Percentiles rank a stretch among this genome's conserved stretches.
These are phyloP conservation scores for Noccaea caerulescens DNA, from an alignment of 345 rosid genomes.

Conservation along the genomic window DNA sequence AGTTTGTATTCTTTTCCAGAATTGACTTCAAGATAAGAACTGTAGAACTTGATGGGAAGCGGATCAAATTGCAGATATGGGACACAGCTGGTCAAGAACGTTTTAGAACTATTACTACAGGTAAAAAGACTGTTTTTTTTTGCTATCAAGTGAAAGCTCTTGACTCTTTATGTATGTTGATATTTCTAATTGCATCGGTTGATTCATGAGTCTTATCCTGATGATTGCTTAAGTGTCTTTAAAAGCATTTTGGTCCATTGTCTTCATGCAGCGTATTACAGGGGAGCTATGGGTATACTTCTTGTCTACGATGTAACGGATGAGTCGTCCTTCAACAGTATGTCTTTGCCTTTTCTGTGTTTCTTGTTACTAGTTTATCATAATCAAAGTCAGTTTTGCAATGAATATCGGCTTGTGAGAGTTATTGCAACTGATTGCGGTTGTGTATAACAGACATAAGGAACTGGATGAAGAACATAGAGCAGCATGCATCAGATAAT, in stretches of 20 bases:
- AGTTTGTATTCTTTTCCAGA: slow-evolving; percentile 37
- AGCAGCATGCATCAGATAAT: slow-evolving; percentile 96
- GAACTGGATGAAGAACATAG: slow-evolving; percentile 99
- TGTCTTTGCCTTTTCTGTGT: slow-evolving; percentile 18
- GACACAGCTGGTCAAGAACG: slow-evolving; percentile 94
- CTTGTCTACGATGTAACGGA: slow-evolving; percentile 94
- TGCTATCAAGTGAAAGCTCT: neutral
- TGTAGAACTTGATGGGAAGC: slow-evolving; percentile 73
- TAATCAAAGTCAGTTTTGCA: neutral
- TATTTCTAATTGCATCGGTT: neutral
- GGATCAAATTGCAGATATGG: slow-evolving; percentile 84
- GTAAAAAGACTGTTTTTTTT: slow-evolving; percentile 29
- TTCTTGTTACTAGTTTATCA: neutral
- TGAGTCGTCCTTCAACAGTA: slow-evolving; percentile 93
- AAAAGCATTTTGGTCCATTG: neutral
- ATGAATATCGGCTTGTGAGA: slow-evolving; percentile 17
- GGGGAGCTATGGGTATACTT: slow-evolving; percentile 96
- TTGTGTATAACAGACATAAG: slow-evolving; percentile 64
- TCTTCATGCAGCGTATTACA: slow-evolving; percentile 72
- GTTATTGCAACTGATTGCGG: slow-evolving; percentile 9
- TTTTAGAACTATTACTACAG: slow-evolving; percentile 81
- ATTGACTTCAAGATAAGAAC: slow-evolving; percentile 77
- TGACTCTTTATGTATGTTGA: neutral
- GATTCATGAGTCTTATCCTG: slow-evolving; percentile 3
- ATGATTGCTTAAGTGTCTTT: neutral